Evolutionary conservation across 2,329 filamentous ascomycete species (phyloP).

Genomic region (Phaeosphaeria sp.): DNA sequence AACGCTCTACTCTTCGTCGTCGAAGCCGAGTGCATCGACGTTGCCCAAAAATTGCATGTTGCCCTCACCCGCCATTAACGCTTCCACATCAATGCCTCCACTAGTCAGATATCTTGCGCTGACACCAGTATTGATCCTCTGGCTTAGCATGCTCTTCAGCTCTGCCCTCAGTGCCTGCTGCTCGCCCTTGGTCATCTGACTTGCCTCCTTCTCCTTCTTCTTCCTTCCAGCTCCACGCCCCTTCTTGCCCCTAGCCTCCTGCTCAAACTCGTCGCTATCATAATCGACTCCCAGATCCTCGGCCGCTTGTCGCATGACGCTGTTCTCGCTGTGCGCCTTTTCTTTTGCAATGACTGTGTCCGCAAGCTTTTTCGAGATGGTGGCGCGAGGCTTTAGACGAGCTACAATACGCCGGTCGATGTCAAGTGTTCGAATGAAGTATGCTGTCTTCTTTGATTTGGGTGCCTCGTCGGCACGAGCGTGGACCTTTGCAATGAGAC

Average conservation of each 20-base stretch:
- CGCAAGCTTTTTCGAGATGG: slow-evolving; percentile 84
- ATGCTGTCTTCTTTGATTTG: slow-evolving; percentile 61
- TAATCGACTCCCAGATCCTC: slow-evolving; percentile 95
- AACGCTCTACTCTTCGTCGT: slow-evolving; percentile 19
- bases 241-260: slow-evolving; percentile 62
- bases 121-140: slow-evolving; percentile 84
- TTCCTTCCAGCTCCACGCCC: slow-evolving; percentile 74
- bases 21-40: slow-evolving; percentile 55
- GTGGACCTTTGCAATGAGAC: slow-evolving; percentile 89
- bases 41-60: slow-evolving; percentile 71
- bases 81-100: slow-evolving; percentile 82
- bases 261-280: slow-evolving; percentile 82
- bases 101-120: slow-evolving; percentile 85
- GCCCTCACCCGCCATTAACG: slow-evolving; percentile 66
- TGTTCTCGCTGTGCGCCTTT: slow-evolving; percentile 81
- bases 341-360: slow-evolving; percentile 86
- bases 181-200: slow-evolving; percentile 74
- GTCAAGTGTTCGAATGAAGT: slow-evolving; percentile 80
- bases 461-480: slow-evolving; percentile 57
- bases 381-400: slow-evolving; percentile 77
- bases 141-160: slow-evolving; percentile 71
- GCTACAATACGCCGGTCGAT: slow-evolving; percentile 80
- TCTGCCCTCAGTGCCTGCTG: slow-evolving; percentile 73
- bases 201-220: slow-evolving; percentile 75
- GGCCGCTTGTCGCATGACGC: slow-evolving; percentile 82